phyloP scores from a whole-genome alignment of 441 rosid genomes.

The Euphorbia neoarborescens region DNA sequence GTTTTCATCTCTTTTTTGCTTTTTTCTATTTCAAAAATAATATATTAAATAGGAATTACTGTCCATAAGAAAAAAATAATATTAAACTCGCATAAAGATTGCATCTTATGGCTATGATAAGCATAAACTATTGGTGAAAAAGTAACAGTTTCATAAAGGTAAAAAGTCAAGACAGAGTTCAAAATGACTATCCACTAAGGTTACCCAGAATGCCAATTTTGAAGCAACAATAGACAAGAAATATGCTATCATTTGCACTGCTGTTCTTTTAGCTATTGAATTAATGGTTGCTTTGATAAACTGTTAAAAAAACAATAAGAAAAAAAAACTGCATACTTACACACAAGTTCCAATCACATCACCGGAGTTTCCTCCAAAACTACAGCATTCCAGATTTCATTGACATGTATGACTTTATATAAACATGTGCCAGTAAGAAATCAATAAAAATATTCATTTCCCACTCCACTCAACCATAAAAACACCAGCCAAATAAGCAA shows the following conservation, averaged over 20 bases:
- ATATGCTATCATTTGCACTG: neutral
- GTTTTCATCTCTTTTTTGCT: neutral
- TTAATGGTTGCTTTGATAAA: neutral
- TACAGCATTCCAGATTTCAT: neutral
- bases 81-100: neutral
- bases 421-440: neutral
- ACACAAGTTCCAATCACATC: neutral
- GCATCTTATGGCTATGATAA: neutral
- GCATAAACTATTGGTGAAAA: neutral
- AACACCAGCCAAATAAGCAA: neutral
- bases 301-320: neutral
- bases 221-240: neutral
- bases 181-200: neutral
- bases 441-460: neutral
- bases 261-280: neutral
- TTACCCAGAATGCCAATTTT: neutral
- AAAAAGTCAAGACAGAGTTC: neutral
- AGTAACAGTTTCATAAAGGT: neutral
- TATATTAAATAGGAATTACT: neutral
- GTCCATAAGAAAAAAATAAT: neutral
- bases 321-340: neutral
- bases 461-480: neutral
- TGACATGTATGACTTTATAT: neutral
- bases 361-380: neutral
- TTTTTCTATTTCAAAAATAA: neutral